Conservation (phyloP, 441 rosid genomes). For the Rhodomyrtus psidioides region DNA sequence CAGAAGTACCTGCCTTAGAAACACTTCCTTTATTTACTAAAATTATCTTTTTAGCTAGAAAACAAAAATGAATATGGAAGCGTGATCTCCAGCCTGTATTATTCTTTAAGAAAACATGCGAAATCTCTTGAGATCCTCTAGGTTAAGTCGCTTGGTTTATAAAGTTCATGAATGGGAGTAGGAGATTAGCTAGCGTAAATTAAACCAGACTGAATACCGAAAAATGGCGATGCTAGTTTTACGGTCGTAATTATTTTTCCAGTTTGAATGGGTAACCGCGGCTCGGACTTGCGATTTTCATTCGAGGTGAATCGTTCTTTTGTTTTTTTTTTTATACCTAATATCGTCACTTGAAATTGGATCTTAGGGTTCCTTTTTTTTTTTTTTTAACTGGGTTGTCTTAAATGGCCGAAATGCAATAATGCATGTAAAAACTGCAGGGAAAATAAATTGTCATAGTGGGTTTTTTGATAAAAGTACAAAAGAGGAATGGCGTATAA, state of each 20-base stretch:
- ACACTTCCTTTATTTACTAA: background rate
- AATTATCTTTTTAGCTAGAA: background rate
- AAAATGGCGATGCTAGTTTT: fast-evolving
- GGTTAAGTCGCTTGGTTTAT: background rate
- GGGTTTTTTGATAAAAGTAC: background rate
- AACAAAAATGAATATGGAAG: background rate
- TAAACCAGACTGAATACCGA: background rate
- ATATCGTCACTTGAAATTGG: background rate
- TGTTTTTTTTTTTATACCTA: background rate
- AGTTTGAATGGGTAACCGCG: fast-evolving
- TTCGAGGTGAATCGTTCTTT: background rate
- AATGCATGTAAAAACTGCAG: background rate
- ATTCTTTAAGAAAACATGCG: background rate
- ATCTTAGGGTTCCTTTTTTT: background rate
- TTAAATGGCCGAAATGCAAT: background rate
- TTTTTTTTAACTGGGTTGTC: background rate
- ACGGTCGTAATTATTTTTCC: fast-evolving
- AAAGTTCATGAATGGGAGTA: background rate
- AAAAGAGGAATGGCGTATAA: background rate
- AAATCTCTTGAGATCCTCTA: background rate
- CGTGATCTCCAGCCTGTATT: background rate
- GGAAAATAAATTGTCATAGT: background rate
- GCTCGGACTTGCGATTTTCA: background rate
- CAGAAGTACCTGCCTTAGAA: background rate
- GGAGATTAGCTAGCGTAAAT: background rate